Evolutionary conservation across 768 basidiomycete species (phyloP).

Genomic region (Trametes elegans): DNA sequence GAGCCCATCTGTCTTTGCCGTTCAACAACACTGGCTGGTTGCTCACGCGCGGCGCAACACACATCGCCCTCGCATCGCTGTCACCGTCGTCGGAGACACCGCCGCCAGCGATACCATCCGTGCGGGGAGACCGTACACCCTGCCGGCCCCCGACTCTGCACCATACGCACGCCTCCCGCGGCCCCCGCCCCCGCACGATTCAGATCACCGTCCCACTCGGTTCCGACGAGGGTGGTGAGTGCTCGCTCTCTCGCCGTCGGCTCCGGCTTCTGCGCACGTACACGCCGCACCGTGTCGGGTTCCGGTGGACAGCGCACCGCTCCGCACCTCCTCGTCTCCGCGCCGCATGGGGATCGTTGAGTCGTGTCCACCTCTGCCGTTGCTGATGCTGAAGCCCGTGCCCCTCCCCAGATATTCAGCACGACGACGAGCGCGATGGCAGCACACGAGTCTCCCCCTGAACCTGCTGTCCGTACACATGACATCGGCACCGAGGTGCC

Average conservation of each 20-base stretch:
- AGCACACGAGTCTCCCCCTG: background rate
- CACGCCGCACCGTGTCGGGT: background rate
- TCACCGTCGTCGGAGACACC: no score
- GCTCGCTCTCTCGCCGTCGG: slow-evolving; percentile 2
- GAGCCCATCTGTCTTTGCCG: no score
- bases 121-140: no score
- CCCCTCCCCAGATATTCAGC: background rate
- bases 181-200: background rate
- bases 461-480: background rate
- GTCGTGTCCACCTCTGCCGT: background rate
- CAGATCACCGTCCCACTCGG: background rate
- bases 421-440: background rate
- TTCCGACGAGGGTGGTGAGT: slow-evolving; percentile 4
- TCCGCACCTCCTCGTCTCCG: no score
- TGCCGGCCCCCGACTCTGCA: background rate
- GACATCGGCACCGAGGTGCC: background rate
- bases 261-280: background rate
- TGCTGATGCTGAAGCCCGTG: slow-evolving; percentile 2
- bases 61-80: no score
- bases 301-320: background rate
- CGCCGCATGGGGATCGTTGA: background rate
- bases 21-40: no score
- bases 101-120: no score
- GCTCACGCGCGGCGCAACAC: no score
- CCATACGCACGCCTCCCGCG: background rate